Conservation (phyloP, 108 stramenopile species). For the Craspedostauros australis region DNA sequence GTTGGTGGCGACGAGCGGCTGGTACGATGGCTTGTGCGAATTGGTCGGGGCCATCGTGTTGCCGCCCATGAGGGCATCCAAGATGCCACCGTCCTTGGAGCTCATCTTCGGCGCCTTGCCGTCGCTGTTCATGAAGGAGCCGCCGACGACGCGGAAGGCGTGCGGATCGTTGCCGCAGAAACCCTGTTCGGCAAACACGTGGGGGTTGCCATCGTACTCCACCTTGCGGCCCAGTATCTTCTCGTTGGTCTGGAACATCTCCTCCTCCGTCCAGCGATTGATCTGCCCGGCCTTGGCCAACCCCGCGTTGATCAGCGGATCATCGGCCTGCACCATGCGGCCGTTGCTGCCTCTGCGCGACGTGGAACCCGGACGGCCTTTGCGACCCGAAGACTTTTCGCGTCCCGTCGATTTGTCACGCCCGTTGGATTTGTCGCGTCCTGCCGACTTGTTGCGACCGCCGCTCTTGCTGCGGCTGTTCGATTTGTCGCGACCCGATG, state of each 20-base stretch:
- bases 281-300: conserved; percentile 47
- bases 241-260: conserved; percentile 83
- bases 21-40: conserved; percentile 11
- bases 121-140: conserved; percentile 62
- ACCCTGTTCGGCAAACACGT: conserved; percentile 75
- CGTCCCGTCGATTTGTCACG: conserved; percentile 2
- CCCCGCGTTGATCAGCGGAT: conserved; percentile 50
- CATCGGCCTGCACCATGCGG: conserved; percentile 13
- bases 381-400: not conserved
- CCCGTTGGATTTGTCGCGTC: conserved; percentile 19
- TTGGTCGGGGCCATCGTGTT: not conserved
- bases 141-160: conserved; percentile 81
- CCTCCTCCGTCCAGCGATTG: conserved; percentile 76
- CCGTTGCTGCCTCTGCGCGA: not conserved
- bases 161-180: conserved; percentile 71
- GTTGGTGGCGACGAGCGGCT: conserved; percentile 12
- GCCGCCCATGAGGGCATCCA: not conserved
- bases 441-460: conserved; percentile 10
- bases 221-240: conserved; percentile 44
- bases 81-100: conserved; percentile 32
- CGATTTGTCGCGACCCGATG: conserved; percentile 8
- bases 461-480: conserved; percentile 9
- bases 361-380: too few relatives aligned
- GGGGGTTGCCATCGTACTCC: conserved; percentile 84
- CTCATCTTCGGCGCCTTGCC: conserved; percentile 14